These are phyloP conservation scores for Pseudotsuga menziesii DNA, from an alignment of 75 land plant genomes.

Conservation along the genomic window DNA sequence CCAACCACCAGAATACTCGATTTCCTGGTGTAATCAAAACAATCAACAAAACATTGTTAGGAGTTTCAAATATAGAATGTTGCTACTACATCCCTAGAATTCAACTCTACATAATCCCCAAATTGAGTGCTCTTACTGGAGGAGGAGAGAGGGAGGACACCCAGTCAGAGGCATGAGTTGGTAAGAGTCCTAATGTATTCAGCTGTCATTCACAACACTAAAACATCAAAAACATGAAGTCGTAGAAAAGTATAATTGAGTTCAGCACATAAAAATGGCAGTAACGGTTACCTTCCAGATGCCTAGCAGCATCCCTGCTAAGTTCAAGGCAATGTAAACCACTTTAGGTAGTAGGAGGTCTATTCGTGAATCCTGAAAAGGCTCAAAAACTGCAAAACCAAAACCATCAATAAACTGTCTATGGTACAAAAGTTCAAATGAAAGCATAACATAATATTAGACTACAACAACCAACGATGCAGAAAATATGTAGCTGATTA, in stretches of 20 bases:
- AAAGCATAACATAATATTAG: not conserved
- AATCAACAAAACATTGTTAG: not conserved
- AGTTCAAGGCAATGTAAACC: constrained; percentile 73
- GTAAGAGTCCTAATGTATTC: constrained; percentile 89
- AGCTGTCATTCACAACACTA: constrained; percentile 48
- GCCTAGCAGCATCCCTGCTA: constrained; percentile 72
- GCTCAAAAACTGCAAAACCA: constrained; percentile 78
- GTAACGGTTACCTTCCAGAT: constrained; percentile 76
- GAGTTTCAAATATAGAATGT: not conserved
- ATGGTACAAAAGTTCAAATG: not conserved
- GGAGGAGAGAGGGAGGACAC: constrained; percentile 90
- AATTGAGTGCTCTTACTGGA: constrained; percentile 37
- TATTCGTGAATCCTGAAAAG: constrained; percentile 78
- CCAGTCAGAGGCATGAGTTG: constrained; percentile 97
- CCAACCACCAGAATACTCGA: constrained; percentile 83
- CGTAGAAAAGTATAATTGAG: not conserved
- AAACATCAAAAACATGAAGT: not conserved
- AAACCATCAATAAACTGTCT: not conserved
- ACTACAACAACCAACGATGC: not conserved
- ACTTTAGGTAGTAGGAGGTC: constrained; percentile 78
- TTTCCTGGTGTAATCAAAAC: constrained; percentile 31
- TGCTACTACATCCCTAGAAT: not conserved
- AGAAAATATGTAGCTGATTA: not conserved
- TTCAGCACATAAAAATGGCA: constrained; percentile 1
- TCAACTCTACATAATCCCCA: not conserved